Percentiles rank a stretch among this genome's conserved stretches.
phyloP scores from a whole-genome alignment of 2,329 filamentous ascomycete species.

The Blumeria graminis region DNA sequence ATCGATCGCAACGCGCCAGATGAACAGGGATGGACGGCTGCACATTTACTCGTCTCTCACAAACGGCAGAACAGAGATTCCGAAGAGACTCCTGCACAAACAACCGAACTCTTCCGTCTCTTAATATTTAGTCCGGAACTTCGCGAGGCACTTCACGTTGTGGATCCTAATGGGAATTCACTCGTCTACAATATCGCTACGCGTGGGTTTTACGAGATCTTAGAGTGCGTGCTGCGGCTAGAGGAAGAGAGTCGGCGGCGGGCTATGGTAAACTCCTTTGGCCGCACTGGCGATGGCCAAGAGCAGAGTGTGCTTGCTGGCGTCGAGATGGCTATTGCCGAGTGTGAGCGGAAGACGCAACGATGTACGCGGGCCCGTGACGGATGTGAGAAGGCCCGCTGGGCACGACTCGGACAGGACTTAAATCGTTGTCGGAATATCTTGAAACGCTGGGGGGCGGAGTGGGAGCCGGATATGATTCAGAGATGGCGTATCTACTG shows the following conservation, averaged over 20 bases:
- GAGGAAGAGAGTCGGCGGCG: constrained; percentile 5
- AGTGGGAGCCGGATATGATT: background rate
- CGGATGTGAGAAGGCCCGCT: background rate
- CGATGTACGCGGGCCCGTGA: background rate
- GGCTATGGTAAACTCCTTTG: constrained; percentile 8
- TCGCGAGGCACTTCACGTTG: constrained; percentile 7
- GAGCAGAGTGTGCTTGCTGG: constrained; percentile 3
- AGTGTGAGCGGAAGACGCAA: constrained; percentile 1
- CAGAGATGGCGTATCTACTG: constrained; percentile 1
- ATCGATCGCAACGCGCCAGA: constrained; percentile 8
- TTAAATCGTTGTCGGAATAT: constrained; percentile 1
- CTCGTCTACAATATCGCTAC: constrained; percentile 8
- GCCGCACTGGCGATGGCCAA: background rate
- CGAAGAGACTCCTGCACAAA: constrained; percentile 6
- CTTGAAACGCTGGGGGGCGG: background rate
- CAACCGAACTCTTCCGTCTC: constrained; percentile 5
- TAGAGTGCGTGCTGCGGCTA: constrained; percentile 7
- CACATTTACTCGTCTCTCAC: constrained; percentile 7
- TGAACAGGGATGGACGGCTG: constrained; percentile 8
- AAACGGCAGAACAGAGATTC: constrained; percentile 4
- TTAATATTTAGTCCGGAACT: constrained; percentile 7
- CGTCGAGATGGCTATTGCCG: constrained; percentile 4
- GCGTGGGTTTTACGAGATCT: constrained; percentile 7
- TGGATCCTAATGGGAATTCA: constrained; percentile 8
- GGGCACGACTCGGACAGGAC: background rate